Percentiles rank a stretch among this genome's conserved stretches.
Conservation (phyloP, 768 basidiomycete genomes). For the Podaxis sp. region DNA sequence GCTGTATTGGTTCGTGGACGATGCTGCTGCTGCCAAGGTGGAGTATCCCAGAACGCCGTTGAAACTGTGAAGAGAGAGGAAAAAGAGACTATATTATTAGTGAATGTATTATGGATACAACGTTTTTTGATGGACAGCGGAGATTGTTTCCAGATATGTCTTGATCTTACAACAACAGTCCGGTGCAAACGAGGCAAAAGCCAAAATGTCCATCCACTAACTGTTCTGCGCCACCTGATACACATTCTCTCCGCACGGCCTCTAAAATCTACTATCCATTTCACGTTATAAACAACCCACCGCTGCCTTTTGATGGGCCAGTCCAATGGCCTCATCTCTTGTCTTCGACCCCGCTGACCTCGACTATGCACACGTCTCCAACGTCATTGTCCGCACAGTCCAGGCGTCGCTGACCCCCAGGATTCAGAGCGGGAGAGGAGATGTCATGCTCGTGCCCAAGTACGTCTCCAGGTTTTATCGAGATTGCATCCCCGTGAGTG, state of each 20-base stretch:
- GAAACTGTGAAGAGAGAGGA: constrained; percentile 43
- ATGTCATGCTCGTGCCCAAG: constrained; percentile 6
- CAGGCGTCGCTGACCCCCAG: constrained; percentile 11
- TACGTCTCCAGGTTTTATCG: constrained; percentile 4
- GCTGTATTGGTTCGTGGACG: constrained; percentile 94
- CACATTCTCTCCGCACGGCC: constrained; percentile 4
- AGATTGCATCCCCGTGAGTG: constrained; percentile 9
- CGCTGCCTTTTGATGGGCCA: neutral
- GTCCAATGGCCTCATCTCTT: neutral
- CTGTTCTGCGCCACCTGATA: constrained; percentile 8
- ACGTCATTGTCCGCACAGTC: constrained; percentile 14
- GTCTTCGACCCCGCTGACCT: constrained; percentile 14
- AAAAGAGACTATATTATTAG: neutral
- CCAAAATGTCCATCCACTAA: neutral
- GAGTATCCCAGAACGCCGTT: constrained; percentile 56
- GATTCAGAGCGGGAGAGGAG: constrained; percentile 13
- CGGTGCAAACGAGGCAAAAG: neutral
- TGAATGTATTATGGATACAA: neutral
- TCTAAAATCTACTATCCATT: neutral
- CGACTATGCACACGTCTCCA: constrained; percentile 12
- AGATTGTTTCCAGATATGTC: constrained; percentile 7
- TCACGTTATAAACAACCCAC: too few relatives aligned
- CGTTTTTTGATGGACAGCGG: neutral
- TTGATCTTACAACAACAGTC: neutral
- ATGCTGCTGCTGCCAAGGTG: constrained; percentile 70